Base-by-base conservation (phyloP, 2,329 filamentous ascomycete genomes). In the Epicoccum nigrum region DNA sequence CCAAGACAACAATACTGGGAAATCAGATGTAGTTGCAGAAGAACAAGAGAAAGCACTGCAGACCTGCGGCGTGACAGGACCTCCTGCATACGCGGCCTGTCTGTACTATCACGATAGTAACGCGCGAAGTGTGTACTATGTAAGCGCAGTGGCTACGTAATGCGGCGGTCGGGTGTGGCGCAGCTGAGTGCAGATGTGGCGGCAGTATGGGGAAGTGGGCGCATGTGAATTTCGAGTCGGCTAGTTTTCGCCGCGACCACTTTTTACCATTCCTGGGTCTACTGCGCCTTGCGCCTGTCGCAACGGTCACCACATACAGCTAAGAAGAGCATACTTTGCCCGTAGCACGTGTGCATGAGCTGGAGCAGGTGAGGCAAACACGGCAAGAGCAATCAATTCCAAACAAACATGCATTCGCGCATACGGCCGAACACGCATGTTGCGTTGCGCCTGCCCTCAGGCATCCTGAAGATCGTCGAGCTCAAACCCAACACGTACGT, bases 401-500 rank as follows among this genome's bases (percentile, higher is more conserved):
- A 48, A 54, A 38, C 58, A 45, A 55, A n/a, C 61, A 77, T 77
- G 71, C 77, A 79, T 56, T 74, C 76, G 28, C 63, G 69, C 46
- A 77, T 84, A 45, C 75, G 76, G 47, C 79, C 81, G 9, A 72
- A 80, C 58, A 75, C 78, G 48, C 77, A 79, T 62, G 74, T 84
- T 46, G 79, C 81, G 56, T 69, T 85, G 51, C 79, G 81, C 49
- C 79, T 85, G 21, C 81, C 85, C 12, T 86, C 83, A 11, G 83
- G 83, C 55, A 73, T 79, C 44, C 75, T 81, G 48, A 84, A 82
- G 65, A 75, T 86, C 51, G 68, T 84, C 47, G 80, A 86, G 60
- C 76, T 86, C 57, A 75, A 79, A 47, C 84, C 85, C 44, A 83
- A 87, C 71, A 84, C 83, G 84, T 88, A 83, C 70, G 85, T 84